Evolutionary conservation across 2,329 filamentous ascomycete species (phyloP).

Genomic region (Aureobasidium sp.): DNA sequence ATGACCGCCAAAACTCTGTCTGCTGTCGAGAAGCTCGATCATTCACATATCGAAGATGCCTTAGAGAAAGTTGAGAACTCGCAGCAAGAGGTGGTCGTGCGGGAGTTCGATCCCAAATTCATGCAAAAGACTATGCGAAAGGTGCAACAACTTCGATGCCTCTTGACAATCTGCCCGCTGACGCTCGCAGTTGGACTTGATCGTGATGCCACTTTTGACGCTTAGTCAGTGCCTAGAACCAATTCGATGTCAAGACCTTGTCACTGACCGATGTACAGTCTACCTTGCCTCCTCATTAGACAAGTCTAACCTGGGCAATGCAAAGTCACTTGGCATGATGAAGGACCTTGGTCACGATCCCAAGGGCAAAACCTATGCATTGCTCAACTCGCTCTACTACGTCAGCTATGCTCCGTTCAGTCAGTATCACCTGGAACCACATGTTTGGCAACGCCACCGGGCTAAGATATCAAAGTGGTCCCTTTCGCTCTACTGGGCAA

Average conservation of each 20-base stretch:
- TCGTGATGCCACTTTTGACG: constrained; percentile 17
- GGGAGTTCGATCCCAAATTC: constrained; percentile 18
- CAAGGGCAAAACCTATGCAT: constrained; percentile 13
- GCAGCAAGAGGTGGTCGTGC: constrained; percentile 12
- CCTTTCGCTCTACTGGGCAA: constrained; percentile 18
- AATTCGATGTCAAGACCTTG: not conserved
- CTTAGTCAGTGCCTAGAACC: constrained; percentile 9
- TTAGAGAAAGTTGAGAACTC: not conserved
- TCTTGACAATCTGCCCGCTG: not conserved
- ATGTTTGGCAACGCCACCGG: not conserved
- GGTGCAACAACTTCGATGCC: not conserved
- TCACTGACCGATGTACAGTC: not conserved
- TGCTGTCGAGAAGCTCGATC: constrained; percentile 16
- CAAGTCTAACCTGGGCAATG: constrained; percentile 10
- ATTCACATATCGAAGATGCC: constrained; percentile 15
- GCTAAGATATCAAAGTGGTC: constrained; percentile 14
- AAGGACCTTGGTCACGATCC: constrained; percentile 18
- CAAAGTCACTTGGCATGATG: constrained; percentile 18
- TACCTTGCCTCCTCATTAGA: constrained; percentile 14
- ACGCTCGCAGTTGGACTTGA: constrained; percentile 16
- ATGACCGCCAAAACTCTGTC: constrained; percentile 12
- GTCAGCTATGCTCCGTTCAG: constrained; percentile 18
- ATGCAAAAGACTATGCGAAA: constrained; percentile 17
- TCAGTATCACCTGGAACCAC: not conserved
- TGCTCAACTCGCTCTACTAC: constrained; percentile 18